Percentiles rank a stretch among this genome's conserved stretches.
Evolutionary conservation across 2,329 filamentous ascomycete species (phyloP).

Genomic region (Mycosphaerella sp.): DNA sequence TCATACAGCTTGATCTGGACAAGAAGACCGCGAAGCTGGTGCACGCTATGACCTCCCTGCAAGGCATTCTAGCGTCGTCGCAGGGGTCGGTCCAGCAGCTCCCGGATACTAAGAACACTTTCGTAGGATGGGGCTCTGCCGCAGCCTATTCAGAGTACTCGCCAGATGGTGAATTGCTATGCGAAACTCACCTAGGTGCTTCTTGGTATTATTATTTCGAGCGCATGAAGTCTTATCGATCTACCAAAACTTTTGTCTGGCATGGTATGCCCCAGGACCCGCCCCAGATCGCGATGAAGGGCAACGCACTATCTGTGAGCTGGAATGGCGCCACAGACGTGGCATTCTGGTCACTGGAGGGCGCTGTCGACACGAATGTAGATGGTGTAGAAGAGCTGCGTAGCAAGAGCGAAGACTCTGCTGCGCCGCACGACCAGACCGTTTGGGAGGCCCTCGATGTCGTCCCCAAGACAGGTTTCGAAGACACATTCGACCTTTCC

Average conservation of each 20-base stretch:
- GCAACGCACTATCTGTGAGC: constrained; percentile 44
- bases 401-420: constrained; percentile 58
- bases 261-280: constrained; percentile 23
- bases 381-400: constrained; percentile 70
- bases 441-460: constrained; percentile 17
- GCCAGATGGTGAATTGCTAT: constrained; percentile 37
- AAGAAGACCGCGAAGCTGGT: constrained; percentile 43
- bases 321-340: constrained; percentile 49
- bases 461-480: constrained; percentile 24
- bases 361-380: constrained; percentile 31
- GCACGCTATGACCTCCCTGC: constrained; percentile 40
- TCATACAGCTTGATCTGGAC: constrained; percentile 34
- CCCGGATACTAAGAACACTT: constrained; percentile 39
- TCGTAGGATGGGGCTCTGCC: constrained; percentile 54
- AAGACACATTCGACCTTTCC: constrained; percentile 22
- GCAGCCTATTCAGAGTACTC: constrained; percentile 47
- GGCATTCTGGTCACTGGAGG: constrained; percentile 39
- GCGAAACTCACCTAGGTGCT: constrained; percentile 41
- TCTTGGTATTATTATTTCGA: constrained; percentile 27
- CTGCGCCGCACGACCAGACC: background rate
- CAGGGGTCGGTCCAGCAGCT: constrained; percentile 50
- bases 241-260: constrained; percentile 33
- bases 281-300: constrained; percentile 23
- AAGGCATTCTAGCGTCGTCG: constrained; percentile 42
- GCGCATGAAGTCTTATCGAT: constrained; percentile 36